Evolutionary conservation across 208 protist genomes (phyloP).

Genomic region (Trypanosoma melophagium): DNA sequence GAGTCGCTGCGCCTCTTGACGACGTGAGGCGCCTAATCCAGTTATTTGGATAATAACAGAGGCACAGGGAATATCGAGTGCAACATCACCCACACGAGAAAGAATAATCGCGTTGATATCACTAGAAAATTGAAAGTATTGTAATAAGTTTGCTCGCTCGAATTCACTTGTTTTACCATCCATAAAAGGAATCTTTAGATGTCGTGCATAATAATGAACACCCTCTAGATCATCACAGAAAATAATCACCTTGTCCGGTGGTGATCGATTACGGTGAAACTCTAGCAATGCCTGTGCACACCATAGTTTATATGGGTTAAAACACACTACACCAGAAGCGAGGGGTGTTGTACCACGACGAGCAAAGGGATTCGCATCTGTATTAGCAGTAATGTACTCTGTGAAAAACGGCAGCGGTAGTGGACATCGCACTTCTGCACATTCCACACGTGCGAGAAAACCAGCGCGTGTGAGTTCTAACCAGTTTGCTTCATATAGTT

Average conservation of each 20-base stretch:
- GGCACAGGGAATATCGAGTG: slow-evolving; percentile 98
- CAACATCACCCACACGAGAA: slow-evolving; percentile 96
- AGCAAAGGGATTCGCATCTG: slow-evolving; percentile 3
- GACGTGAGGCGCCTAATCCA: slow-evolving; percentile 94
- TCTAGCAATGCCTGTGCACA: slow-evolving; percentile 92
- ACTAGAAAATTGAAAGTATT: slow-evolving; percentile 81
- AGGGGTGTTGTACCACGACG: slow-evolving; percentile 17
- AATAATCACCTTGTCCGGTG: slow-evolving; percentile 91
- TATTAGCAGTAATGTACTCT: slow-evolving; percentile 42
- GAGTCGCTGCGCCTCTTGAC: slow-evolving; percentile 97
- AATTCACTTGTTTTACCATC: slow-evolving; percentile 74
- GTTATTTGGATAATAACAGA: slow-evolving; percentile 99
- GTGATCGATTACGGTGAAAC: slow-evolving; percentile 94
- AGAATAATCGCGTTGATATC: slow-evolving; percentile 96
- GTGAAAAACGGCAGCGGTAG: slow-evolving; percentile 87
- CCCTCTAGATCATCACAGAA: slow-evolving; percentile 90
- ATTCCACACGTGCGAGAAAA: slow-evolving; percentile 97
- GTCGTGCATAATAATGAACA: slow-evolving; percentile 78
- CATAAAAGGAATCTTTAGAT: slow-evolving; percentile 88
- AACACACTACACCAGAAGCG: slow-evolving; percentile 45
- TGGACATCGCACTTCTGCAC: slow-evolving; percentile 97
- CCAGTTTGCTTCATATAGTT: slow-evolving; percentile 99
- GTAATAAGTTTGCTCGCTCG: slow-evolving; percentile 81
- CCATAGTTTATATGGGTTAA: slow-evolving; percentile 93
- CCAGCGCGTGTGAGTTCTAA: slow-evolving; percentile 95